A percentile compares a stretch with the other conserved stretches of the same genome.
Evolutionary conservation across 495 filamentous ascomycete species (phyloP).

Genomic region (Astrothelium macrocarpum): DNA sequence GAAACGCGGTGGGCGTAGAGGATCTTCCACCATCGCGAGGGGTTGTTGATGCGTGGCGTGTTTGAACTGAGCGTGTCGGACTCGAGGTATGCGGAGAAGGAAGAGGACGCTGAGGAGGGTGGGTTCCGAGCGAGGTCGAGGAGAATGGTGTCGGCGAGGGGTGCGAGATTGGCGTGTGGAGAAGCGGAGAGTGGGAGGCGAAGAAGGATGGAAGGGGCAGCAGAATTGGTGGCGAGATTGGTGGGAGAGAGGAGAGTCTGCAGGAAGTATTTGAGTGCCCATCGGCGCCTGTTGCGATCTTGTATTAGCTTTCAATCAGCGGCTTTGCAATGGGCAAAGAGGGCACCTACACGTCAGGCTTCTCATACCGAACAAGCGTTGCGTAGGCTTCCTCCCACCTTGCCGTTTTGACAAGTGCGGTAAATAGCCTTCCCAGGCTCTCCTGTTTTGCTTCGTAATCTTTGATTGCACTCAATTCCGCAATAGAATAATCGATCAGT

Average conservation of each 20-base stretch:
- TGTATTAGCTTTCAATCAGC: background rate
- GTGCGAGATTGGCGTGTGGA: conserved; percentile 64
- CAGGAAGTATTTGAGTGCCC: conserved; percentile 40
- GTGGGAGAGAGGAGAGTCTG: conserved; percentile 56
- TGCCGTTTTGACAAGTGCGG: conserved; percentile 61
- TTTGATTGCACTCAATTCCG: background rate
- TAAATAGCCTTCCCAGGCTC: conserved; percentile 74
- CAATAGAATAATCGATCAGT: background rate
- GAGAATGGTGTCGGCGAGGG: conserved; percentile 68
- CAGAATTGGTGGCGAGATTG: conserved; percentile 42
- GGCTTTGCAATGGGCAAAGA: background rate
- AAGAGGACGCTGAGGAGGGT: conserved; percentile 78
- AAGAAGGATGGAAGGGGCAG: conserved; percentile 44
- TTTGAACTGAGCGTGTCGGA: background rate
- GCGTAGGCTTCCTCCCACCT: conserved; percentile 76
- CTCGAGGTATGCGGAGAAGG: conserved; percentile 69
- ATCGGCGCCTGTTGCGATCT: background rate
- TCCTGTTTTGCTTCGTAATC: conserved; percentile 40
- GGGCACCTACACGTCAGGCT: conserved; percentile 45
- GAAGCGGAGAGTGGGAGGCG: conserved; percentile 63
- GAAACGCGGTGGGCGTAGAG: conserved; percentile 83
- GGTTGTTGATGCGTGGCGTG: background rate
- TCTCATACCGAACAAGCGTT: conserved; percentile 60
- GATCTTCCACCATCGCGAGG: conserved; percentile 27
- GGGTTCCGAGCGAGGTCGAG: conserved; percentile 49